Base-by-base conservation (phyloP, 2,329 filamentous ascomycete genomes). In the Neobulgaria alba region DNA sequence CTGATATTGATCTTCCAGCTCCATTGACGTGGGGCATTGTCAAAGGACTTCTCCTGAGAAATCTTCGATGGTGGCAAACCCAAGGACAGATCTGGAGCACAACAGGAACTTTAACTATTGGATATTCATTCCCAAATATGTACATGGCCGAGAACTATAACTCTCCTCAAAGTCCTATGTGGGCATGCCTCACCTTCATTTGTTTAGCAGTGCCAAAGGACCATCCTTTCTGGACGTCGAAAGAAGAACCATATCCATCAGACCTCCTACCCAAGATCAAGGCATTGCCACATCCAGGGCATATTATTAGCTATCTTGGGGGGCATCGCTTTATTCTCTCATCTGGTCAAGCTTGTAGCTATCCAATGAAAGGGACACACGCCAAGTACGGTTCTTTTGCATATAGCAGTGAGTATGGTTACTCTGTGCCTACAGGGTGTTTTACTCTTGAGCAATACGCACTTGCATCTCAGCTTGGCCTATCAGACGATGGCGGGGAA, bases 101-200 rank as follows among this genome's bases (percentile, higher is more conserved):
- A 1, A 79, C 81, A 46, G 85, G 84, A 23, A 88, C 84, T 36
- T 65, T 89, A 43, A 85, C 77, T 2, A 75, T 59, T n/a, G 84
- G 84, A 39, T 89, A 86, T 58, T 78, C 77, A 0, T 89, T 87
- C 56, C 81, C 83, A 12, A 88, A 87, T 57, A 85, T 83, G 69
- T 87, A 72, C 64, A 75, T 88, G 63, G 81, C 82, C 0, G 84
- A 89, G 62, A 88, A 89, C 58, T 89, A 89, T 63, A 89, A 89
- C 61, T 86, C 81, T 8, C 82, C 85, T 0, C 80, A 80, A 23
- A 77, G 72, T 41, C 57, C 56, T 52, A 88, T 88, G 60, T 89
- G 85, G 85, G 82, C 81, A 38, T 88, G 84, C 62, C 67, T 88
- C 16, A 77, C 82, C 1, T 89, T 89, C 56, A 82, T 84, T 33